A percentile compares a stretch with the other conserved stretches of the same genome.
Conservation (phyloP, 1,139 yeast genomes). For the Magnusiomyces tetraspermus region DNA sequence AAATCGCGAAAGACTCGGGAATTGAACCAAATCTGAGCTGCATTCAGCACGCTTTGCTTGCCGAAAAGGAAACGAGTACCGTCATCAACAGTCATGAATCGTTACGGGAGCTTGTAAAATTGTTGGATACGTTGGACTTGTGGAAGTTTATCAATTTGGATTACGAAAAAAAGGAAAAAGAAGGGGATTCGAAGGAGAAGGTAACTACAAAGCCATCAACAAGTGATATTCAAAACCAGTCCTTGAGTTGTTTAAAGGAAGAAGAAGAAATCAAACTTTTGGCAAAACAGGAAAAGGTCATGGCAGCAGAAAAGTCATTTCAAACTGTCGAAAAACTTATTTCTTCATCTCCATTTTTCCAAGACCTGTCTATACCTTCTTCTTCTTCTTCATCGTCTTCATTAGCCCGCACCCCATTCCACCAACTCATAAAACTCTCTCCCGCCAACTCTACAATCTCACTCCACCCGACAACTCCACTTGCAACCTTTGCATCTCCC, state of each 20-base stretch:
- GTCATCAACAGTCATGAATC: not conserved
- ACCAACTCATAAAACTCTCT: not conserved
- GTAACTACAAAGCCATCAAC: too few species aligned
- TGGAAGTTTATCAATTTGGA: slow-evolving; percentile 2
- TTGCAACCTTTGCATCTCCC: not conserved
- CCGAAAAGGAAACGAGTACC: not conserved
- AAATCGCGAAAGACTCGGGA: not conserved
- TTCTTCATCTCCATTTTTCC: not conserved
- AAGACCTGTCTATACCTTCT: not conserved
- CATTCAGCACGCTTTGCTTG: not conserved
- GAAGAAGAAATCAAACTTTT: not conserved
- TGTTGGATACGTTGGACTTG: not conserved
- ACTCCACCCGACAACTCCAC: not conserved
- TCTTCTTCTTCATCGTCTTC: not conserved
- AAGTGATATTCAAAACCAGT: not conserved
- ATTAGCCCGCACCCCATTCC: not conserved
- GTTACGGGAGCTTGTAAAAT: not conserved
- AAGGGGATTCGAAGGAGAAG: not conserved
- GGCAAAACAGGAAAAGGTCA: not conserved
- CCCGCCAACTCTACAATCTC: not conserved
- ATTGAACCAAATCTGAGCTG: not conserved
- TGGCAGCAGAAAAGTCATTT: not conserved
- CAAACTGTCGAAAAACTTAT: not conserved
- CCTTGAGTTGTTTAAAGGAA: too few species aligned
- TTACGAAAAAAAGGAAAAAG: not conserved